A percentile compares a stretch with the other conserved stretches of the same genome.
Conservation (phyloP, 169 alveolate genomes). For the Nephromyces sp. region DNA sequence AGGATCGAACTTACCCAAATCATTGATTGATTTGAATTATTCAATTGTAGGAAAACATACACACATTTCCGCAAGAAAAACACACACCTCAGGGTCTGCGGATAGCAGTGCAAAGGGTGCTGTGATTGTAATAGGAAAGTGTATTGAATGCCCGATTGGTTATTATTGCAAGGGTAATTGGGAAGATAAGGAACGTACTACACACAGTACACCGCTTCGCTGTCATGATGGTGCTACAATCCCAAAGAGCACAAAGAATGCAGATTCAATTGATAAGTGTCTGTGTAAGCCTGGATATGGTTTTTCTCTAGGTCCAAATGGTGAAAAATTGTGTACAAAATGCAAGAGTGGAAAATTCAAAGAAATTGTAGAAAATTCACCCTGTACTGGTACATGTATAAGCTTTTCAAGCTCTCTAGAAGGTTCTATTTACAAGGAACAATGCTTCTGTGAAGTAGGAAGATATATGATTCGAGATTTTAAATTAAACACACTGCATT, state of each 20-base stretch:
- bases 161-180: slow-evolving; percentile 37
- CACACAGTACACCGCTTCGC: slow-evolving; percentile 32
- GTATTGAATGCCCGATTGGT: slow-evolving; percentile 26
- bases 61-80: too few relatives aligned
- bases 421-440: slow-evolving; percentile 34
- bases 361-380: slow-evolving; percentile 31
- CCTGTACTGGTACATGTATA: slow-evolving; percentile 38
- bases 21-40: too few relatives aligned
- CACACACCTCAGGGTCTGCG: not conserved
- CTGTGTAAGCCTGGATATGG: slow-evolving; percentile 33
- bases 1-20: not conserved
- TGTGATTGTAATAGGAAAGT: slow-evolving; percentile 4
- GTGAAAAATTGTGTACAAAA: slow-evolving; percentile 7
- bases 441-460: slow-evolving; percentile 39
- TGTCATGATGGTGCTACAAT: slow-evolving; percentile 35
- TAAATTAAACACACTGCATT: slow-evolving; percentile 17
- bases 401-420: slow-evolving; percentile 30
- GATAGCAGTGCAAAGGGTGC: not conserved
- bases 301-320: not conserved
- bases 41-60: too few relatives aligned
- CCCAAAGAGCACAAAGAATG: slow-evolving; percentile 22
- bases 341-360: slow-evolving; percentile 34
- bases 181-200: slow-evolving; percentile 26
- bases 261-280: slow-evolving; percentile 37
- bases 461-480: slow-evolving; percentile 22